Evolutionary conservation across 805 yeast genomes (phyloP), one percentile per base, ranked within the genome.

Genomic region (Spathaspora boniae): DNA sequence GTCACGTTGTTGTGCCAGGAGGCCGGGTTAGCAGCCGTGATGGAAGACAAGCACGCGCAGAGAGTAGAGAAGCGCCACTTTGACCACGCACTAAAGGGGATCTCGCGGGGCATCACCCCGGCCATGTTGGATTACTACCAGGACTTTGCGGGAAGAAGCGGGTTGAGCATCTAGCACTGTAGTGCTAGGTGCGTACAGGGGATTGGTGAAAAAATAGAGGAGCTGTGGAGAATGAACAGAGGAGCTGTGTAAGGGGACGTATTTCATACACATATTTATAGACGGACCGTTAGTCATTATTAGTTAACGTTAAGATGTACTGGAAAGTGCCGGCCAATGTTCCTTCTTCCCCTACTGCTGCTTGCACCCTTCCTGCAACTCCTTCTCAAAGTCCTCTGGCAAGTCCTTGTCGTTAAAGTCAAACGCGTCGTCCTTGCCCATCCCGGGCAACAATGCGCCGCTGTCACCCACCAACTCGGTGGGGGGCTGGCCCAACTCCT

Each of bases 1-100:
- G 86, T 93, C 25, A 95, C 89, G 0, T 69, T 88, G 15, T 57
- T 91, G 15, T 86, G 96, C 49, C 98, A 89, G 56, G 97, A 91
- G 58, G 96, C 98, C 0, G 98, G 98, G 2, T 62, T 93, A 9
- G 77, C 84, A n/a, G 96, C 98, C 0, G 80, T 93, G 39, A 87
- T 86, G 82, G 96, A 86, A 46, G 62, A 84, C 43, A 58, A 72
- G 5, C 62, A 76, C 4, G 72, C 84, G 6, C 50, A 51, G 1
- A 45, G 47, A 5, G 94, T 89, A 0, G 56, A 59, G n/a, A 68
- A 65, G 41, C 64, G 65, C 21, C 96, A 93, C 55, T 88, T 87
- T 48, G 79, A 74, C 18, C 69, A 67, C 36, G 97, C 95, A 0
- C 50, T 91, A 35, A 48, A 52, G 19, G 82, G 80, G 1, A 72